phyloP scores from a whole-genome alignment of 192 early-diverging fungal species.

The Jimgerdemannia lactiflua region DNA sequence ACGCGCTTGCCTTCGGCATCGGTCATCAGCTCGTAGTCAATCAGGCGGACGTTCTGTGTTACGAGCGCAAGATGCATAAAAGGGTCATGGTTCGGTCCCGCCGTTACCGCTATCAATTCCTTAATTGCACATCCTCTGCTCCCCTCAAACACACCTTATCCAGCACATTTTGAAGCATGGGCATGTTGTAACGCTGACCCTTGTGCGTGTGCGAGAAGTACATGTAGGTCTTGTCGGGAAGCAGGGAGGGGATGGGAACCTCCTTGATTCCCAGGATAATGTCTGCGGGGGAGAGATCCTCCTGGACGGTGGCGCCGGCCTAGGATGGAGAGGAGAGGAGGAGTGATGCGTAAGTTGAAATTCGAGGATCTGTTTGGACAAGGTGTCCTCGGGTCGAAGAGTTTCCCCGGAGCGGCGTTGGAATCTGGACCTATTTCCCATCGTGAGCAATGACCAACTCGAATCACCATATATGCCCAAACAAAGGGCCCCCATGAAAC shows the following conservation, averaged over 20 bases:
- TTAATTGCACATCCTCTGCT: too few species aligned
- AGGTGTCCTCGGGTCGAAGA: too few species aligned
- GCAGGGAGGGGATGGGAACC: conserved; percentile 77
- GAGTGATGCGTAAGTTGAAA: background rate
- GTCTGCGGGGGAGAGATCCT: conserved; percentile 88
- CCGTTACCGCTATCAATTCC: too few species aligned
- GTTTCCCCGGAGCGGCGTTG: too few species aligned
- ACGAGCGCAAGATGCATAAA: too few species aligned
- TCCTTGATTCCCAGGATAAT: conserved; percentile 97
- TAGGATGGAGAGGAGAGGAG: conserved; percentile 14
- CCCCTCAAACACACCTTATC: conserved; percentile 64
- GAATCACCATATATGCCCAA: too few species aligned
- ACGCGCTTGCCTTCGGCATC: conserved; percentile 71
- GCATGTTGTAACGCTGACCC: conserved; percentile 94
- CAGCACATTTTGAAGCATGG: conserved; percentile 79
- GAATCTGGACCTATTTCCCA: too few species aligned
- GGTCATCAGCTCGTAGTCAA: conserved; percentile 96
- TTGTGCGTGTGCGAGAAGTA: conserved; percentile 99
- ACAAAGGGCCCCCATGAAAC: too few species aligned
- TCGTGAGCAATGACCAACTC: too few species aligned
- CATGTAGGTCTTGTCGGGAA: conserved; percentile 88
- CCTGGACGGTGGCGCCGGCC: conserved; percentile 81
- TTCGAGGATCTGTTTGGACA: background rate
- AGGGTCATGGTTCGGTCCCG: too few species aligned
- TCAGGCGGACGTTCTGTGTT: conserved; percentile 75